A percentile compares a stretch with the other conserved stretches of the same genome.
Conservation (phyloP, 148 eudicot species). For the Dysphania ambrosioides region DNA sequence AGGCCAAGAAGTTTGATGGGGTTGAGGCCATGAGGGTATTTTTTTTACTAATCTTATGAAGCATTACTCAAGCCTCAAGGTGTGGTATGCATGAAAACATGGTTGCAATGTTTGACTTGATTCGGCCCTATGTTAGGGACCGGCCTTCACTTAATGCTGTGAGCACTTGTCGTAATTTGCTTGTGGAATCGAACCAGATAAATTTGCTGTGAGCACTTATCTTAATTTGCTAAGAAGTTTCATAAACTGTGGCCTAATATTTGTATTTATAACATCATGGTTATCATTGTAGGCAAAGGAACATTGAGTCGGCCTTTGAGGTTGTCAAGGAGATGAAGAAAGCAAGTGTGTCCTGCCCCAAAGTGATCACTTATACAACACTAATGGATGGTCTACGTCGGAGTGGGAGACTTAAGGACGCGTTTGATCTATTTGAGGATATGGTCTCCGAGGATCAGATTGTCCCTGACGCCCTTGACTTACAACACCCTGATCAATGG, state of each 20-base stretch:
- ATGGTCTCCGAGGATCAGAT: conserved; percentile 77
- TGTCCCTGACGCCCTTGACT: conserved; percentile 78
- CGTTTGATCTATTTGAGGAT: conserved; percentile 69
- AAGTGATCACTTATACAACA: conserved; percentile 86
- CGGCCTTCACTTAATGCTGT: conserved; percentile 79
- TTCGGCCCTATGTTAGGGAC: conserved; percentile 56
- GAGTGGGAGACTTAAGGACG: conserved; percentile 61
- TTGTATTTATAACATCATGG: conserved; percentile 85
- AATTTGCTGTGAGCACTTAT: conserved; percentile 81
- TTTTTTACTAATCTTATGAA: conserved; percentile 82
- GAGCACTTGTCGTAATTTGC: conserved; percentile 86
- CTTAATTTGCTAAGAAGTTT: conserved; percentile 57
- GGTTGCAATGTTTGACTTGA: conserved; percentile 70
- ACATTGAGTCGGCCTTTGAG: conserved; percentile 66
- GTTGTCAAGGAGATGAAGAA: conserved; percentile 86
- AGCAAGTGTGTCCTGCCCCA: conserved; percentile 57
- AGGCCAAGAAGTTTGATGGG: conserved; percentile 54
- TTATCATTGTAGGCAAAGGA: conserved; percentile 83
- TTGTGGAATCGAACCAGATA: conserved; percentile 68
- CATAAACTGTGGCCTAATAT: conserved; percentile 71
- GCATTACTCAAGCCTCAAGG: conserved; percentile 70
- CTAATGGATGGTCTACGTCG: conserved; percentile 68
- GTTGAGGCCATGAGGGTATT: conserved; percentile 81
- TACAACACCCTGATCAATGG: conserved; percentile 81
- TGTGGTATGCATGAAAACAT: conserved; percentile 58